Percentiles rank a stretch among this genome's conserved stretches.
Evolutionary conservation across 2,329 filamentous ascomycete species (phyloP).

Genomic region (Penicillium sp.): DNA sequence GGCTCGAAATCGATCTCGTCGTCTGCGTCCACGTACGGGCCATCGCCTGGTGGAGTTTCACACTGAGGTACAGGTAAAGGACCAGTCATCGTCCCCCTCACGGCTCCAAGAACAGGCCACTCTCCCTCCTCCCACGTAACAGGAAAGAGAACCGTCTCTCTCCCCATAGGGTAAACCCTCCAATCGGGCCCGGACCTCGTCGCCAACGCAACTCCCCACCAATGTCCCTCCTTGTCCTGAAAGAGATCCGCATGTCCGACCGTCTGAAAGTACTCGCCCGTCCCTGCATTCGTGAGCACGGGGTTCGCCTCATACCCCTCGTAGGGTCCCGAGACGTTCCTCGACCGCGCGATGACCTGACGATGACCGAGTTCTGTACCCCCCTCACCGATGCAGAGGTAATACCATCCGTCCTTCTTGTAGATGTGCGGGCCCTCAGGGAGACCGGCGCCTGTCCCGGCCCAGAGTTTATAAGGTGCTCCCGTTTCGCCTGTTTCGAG

Average conservation of each 20-base stretch:
- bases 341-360: conserved; percentile 38
- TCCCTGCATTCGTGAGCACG: conserved; percentile 47
- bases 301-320: conserved; percentile 47
- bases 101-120: conserved; percentile 49
- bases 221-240: conserved; percentile 55
- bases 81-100: conserved; percentile 22
- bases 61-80: neutral
- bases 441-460: conserved; percentile 52
- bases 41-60: neutral
- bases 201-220: conserved; percentile 58
- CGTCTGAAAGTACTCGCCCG: conserved; percentile 53
- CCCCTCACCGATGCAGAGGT: conserved; percentile 32
- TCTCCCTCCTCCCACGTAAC: conserved; percentile 55
- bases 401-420: conserved; percentile 37
- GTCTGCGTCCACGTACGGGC: conserved; percentile 43
- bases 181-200: conserved; percentile 45
- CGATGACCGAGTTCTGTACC: conserved; percentile 35
- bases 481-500: conserved; percentile 32
- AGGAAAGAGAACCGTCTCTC: conserved; percentile 58
- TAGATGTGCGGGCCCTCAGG: conserved; percentile 39
- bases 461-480: conserved; percentile 40
- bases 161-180: conserved; percentile 57
- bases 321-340: conserved; percentile 43
- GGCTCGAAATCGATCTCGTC: conserved; percentile 56
- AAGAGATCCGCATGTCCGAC: conserved; percentile 64